These are phyloP conservation scores for Paramarasmius palmivorus DNA, from an alignment of 1,284 basidiomycete species.

Conservation along the genomic window DNA sequence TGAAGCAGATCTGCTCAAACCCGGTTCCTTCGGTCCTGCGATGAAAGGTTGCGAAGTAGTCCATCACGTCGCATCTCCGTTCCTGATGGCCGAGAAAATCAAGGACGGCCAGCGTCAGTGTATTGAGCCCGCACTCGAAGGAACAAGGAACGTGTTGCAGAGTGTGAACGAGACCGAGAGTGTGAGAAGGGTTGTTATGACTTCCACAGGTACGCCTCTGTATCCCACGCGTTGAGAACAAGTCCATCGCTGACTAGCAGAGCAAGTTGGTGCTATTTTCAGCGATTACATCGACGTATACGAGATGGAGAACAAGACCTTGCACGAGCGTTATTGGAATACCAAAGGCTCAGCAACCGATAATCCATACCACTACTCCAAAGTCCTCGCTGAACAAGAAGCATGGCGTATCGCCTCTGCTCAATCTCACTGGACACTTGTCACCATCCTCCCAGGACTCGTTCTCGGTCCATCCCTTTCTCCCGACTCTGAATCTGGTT, in stretches of 20 bases:
- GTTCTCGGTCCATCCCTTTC: not conserved
- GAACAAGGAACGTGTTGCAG: not conserved
- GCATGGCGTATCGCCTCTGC: not conserved
- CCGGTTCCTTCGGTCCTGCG: not conserved
- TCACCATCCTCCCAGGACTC: not conserved
- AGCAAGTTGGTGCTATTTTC: not conserved
- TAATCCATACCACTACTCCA: not conserved
- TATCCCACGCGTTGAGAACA: too few species aligned
- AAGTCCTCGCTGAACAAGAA: not conserved
- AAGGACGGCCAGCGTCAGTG: not conserved
- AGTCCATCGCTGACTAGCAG: too few species aligned
- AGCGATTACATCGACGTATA: not conserved
- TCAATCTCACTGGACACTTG: not conserved
- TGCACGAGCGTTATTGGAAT: not conserved
- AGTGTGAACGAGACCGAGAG: not conserved
- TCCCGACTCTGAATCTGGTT: not conserved
- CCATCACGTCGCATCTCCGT: not conserved
- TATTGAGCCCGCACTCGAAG: not conserved
- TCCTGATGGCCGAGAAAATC: not conserved
- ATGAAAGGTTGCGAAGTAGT: not conserved
- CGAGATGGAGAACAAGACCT: not conserved
- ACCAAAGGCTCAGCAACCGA: not conserved
- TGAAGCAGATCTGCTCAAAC: not conserved
- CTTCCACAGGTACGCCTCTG: too few species aligned
- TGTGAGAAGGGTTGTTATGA: not conserved